Evolutionary conservation across 192 early-diverging fungal species (phyloP).

Genomic region (Lunasporangiospora selenospora): DNA sequence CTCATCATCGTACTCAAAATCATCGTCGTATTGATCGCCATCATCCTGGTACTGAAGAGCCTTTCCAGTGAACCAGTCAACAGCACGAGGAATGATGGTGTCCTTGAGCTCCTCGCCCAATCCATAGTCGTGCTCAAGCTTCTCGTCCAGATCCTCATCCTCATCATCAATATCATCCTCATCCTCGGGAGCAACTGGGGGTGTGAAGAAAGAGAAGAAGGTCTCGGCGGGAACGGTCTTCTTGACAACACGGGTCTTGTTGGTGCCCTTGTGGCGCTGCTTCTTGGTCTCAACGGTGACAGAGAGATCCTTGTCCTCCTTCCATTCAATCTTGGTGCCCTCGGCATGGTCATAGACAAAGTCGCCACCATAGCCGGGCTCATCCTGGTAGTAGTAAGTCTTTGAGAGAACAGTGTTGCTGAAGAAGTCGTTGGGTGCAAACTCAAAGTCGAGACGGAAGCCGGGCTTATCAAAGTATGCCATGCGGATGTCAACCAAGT

Average conservation of each 20-base stretch:
- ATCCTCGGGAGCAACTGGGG: conserved; percentile 82
- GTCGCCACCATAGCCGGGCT: conserved; percentile 79
- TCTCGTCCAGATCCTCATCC: conserved; percentile 83
- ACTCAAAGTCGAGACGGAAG: conserved; percentile 94
- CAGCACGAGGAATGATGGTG: conserved; percentile 93
- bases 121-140: conserved; percentile 95
- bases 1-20: conserved; percentile 41
- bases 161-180: conserved; percentile 72
- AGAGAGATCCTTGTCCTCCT: conserved; percentile 95
- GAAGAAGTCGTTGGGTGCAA: conserved; percentile 91
- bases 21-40: conserved; percentile 28
- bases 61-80: conserved; percentile 99
- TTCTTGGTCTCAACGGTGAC: conserved; percentile 97
- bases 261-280: conserved; percentile 98
- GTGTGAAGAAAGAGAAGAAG: conserved; percentile 97
- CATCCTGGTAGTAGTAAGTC: conserved; percentile 93
- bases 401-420: conserved; percentile 87
- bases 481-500: conserved; percentile 89
- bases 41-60: conserved; percentile 85
- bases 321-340: conserved; percentile 94
- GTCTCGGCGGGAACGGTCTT: conserved; percentile 94
- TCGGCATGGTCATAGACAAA: conserved; percentile 93
- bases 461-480: conserved; percentile 89
- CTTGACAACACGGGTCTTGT: conserved; percentile 98
- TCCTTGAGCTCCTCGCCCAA: conserved; percentile 99